Evolutionary conservation across 495 filamentous ascomycete species (phyloP).

Genomic region (Podospora tetraspora): DNA sequence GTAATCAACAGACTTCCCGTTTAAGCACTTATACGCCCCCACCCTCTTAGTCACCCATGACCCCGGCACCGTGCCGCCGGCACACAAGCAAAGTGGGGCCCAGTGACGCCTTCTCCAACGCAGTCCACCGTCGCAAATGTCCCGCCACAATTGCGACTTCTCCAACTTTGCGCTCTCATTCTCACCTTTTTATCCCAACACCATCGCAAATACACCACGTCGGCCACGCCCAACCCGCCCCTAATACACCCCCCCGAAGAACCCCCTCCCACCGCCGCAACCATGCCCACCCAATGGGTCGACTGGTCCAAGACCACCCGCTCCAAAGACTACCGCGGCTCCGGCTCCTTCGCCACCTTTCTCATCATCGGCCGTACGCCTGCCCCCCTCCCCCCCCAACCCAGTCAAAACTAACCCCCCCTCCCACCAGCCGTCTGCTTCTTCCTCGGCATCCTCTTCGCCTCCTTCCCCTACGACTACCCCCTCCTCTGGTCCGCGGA

Average conservation of each 20-base stretch:
- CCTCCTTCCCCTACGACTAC: constrained; percentile 95
- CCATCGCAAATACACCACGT: not conserved
- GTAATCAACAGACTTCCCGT: not conserved
- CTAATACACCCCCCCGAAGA: not conserved
- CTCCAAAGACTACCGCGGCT: constrained; percentile 46
- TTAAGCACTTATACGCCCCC: not conserved
- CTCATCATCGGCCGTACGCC: constrained; percentile 86
- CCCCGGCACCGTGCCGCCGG: not conserved
- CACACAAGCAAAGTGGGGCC: not conserved
- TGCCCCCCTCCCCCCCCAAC: not conserved
- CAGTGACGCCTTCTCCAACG: not conserved
- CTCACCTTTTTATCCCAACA: not conserved
- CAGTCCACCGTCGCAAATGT: not conserved
- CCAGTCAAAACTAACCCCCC: constrained; percentile 1
- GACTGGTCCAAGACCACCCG: constrained; percentile 47
- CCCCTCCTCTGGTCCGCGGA: constrained; percentile 84
- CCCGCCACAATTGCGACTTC: not conserved
- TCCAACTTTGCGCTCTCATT: not conserved
- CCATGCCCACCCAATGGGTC: constrained; percentile 36
- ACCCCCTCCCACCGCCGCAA: constrained; percentile 1
- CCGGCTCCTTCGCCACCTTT: constrained; percentile 77
- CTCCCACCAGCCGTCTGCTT: constrained; percentile 73
- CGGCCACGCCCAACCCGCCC: too few species aligned
- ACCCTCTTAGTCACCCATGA: not conserved
- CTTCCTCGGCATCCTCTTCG: constrained; percentile 98